Percentiles rank a stretch among this genome's conserved stretches.
Evolutionary conservation across 768 basidiomycete genomes (phyloP).

Genomic region (Hygrophorus pudorinus): DNA sequence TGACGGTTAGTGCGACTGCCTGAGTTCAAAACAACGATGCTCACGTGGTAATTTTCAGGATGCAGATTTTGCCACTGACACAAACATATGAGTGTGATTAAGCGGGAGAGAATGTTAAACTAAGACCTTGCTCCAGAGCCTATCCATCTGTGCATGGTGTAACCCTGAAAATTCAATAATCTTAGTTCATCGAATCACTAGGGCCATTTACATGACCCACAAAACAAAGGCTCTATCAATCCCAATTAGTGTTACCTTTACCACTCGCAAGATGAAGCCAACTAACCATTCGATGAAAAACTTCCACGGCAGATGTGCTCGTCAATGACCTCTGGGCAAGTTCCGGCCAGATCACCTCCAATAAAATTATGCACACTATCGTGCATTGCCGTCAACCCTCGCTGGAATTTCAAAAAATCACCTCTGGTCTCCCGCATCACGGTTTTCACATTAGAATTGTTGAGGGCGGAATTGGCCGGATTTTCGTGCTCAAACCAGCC

Average conservation of each 20-base stretch:
- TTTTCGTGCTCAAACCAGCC: neutral
- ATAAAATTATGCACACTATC: slow-evolving; percentile 11
- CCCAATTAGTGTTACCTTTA: too few relatives aligned
- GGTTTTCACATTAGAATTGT: neutral
- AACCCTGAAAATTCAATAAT: slow-evolving; percentile 1
- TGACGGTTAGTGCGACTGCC: too few relatives aligned
- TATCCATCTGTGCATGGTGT: slow-evolving; percentile 8
- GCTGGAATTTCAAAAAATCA: slow-evolving; percentile 9
- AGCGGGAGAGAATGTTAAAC: neutral
- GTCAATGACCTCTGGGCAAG: slow-evolving; percentile 5
- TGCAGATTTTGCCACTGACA: slow-evolving; percentile 9
- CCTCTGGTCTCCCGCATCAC: slow-evolving; percentile 3
- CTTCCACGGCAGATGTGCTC: neutral
- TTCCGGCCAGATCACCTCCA: slow-evolving; percentile 10
- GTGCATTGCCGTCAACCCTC: slow-evolving; percentile 7
- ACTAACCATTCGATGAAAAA: slow-evolving; percentile 8
- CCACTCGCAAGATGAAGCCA: too few relatives aligned
- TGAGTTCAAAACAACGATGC: neutral
- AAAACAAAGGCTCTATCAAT: slow-evolving; percentile 12
- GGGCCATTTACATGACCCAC: neutral
- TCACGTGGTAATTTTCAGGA: slow-evolving; percentile 8
- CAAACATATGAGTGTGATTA: neutral
- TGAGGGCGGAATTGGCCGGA: slow-evolving; percentile 5
- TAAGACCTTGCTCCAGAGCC: slow-evolving; percentile 8
- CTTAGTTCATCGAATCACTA: neutral